These are phyloP conservation scores for Phaeophleospora eucalypticola DNA, from an alignment of 2,329 filamentous ascomycete species.

Conservation along the genomic window DNA sequence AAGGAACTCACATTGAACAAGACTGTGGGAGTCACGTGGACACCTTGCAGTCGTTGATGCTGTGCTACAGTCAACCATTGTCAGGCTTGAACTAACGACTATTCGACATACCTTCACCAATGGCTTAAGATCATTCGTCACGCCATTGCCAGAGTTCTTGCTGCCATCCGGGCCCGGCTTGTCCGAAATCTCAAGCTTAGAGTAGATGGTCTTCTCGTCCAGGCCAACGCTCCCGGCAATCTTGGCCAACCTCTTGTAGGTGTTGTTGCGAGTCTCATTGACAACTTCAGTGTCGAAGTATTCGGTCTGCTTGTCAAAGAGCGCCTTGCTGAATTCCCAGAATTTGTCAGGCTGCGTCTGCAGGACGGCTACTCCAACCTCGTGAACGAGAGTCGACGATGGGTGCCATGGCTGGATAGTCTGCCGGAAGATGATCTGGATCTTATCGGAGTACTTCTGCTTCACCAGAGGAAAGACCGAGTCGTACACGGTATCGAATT, in stretches of 20 bases:
- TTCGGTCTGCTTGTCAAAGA: conserved; percentile 66
- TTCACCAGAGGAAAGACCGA: conserved; percentile 62
- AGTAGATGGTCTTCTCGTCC: conserved; percentile 65
- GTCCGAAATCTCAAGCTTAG: conserved; percentile 64
- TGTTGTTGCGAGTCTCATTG: conserved; percentile 77
- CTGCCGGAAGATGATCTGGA: conserved; percentile 81
- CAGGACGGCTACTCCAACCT: conserved; percentile 79
- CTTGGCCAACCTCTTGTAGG: conserved; percentile 73
- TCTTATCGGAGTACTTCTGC: conserved; percentile 54
- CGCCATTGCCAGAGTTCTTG: conserved; percentile 73
- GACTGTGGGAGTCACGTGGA: conserved; percentile 89
- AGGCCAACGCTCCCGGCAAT: conserved; percentile 68
- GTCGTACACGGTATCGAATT: conserved; percentile 73
- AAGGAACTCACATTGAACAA: conserved; percentile 73
- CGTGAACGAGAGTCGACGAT: conserved; percentile 64
- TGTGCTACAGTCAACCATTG: conserved; percentile 13
- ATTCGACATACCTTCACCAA: conserved; percentile 63
- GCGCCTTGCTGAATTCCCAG: conserved; percentile 69
- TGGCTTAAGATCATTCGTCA: conserved; percentile 81
- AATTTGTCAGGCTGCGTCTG: conserved; percentile 66
- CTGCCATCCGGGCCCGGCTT: conserved; percentile 63
- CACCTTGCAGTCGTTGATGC: conserved; percentile 64
- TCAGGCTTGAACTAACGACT: conserved; percentile 30
- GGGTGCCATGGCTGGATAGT: conserved; percentile 66
- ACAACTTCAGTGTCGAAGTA: conserved; percentile 86